Evolutionary conservation across 768 basidiomycete genomes (phyloP), one percentile per base, ranked within the genome.

Genomic region (Podaxis sp.): DNA sequence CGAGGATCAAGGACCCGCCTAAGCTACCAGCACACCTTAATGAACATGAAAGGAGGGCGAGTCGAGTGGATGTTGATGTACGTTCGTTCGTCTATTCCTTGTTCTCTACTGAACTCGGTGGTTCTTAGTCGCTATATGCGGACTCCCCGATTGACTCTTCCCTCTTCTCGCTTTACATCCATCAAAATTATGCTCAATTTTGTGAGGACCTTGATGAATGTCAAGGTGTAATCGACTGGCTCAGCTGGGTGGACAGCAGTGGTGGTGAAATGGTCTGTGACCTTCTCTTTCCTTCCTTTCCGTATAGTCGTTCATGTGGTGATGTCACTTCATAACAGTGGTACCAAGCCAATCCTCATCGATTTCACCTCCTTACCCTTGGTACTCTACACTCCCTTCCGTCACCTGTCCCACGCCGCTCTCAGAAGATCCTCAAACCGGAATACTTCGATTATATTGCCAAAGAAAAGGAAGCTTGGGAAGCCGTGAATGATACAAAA

Each of bases 141-240:
- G 90, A 94, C 70, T 91, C 91, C 0, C 95, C 96, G 0, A 89
- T 99, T 59, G 97, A 99, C 74, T 87, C 93, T 1, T 93, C 92
- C 1, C 78, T 98, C 1, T 90, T 95, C 65, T 89, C 89, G 2
- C 74, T 96, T 6, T 99, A 98, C 71, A 80, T 96, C 8, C 97
- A 99, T 67, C 95, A 99, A 73, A 99, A 97, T 70, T 94, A 96
- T 67, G 83, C 89, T 0, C 88, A 89, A 60, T 99, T 93, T 70
- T 95, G 92, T 70, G 77, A 82, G 46, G 85, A 89, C 40, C 73
- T 95, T 3, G 91, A 95, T 6, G 82, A 98, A 56, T 88, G 87
- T 66, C 84, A 82, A 3, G 83, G 80, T 2, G 72, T 95, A 12
- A 80, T 84, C 7, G 93, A 94, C 50, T 87, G 85, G 76, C 73